phyloP scores from a whole-genome alignment of 108 stramenopile species.

The Nitzschia sp. region DNA sequence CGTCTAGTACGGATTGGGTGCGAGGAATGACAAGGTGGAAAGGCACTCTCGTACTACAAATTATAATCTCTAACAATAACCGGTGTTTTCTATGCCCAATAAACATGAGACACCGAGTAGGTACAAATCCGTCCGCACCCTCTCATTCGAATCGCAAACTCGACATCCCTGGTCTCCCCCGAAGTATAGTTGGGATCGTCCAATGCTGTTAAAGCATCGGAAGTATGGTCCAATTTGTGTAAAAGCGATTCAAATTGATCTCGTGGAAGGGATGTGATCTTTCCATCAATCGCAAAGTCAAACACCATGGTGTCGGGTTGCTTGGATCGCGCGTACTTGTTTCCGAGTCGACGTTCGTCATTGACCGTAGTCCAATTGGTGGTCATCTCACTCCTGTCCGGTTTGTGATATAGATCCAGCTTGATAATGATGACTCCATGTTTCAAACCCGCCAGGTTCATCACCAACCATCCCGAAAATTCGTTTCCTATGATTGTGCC shows the following conservation, averaged over 20 bases:
- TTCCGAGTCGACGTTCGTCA: not conserved
- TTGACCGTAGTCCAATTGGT: not conserved
- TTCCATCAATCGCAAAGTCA: conserved; percentile 56
- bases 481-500: conserved; percentile 12
- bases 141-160: conserved; percentile 55
- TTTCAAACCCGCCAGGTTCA: conserved; percentile 25
- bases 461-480: conserved; percentile 31
- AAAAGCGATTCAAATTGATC: conserved; percentile 30
- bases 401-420: not conserved
- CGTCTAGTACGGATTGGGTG: too few species aligned
- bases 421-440: conserved; percentile 30
- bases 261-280: conserved; percentile 16
- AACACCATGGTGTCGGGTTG: conserved; percentile 26
- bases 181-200: conserved; percentile 43
- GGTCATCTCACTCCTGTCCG: not conserved
- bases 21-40: too few species aligned
- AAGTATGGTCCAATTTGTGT: conserved; percentile 11
- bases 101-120: not conserved
- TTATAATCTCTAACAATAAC: too few species aligned
- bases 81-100: too few species aligned
- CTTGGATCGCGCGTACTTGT: not conserved
- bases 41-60: too few species aligned
- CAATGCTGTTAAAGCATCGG: conserved; percentile 37
- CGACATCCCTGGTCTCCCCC: conserved; percentile 35
- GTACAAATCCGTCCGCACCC: conserved; percentile 28